Conservation (phyloP, 2,329 filamentous ascomycete species). For the Sordariomycetes sp. region DNA sequence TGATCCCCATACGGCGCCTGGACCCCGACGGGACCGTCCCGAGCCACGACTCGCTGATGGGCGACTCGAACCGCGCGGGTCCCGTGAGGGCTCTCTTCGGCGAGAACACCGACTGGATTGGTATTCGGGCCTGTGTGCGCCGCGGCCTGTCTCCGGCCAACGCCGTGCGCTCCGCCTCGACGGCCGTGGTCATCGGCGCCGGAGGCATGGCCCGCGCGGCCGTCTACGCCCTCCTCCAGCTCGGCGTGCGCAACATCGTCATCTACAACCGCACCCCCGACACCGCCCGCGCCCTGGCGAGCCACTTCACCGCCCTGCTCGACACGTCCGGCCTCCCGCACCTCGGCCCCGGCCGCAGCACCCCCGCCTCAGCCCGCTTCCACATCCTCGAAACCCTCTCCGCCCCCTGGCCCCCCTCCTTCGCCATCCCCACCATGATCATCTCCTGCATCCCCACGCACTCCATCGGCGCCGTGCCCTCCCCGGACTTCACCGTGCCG, state of each 20-base stretch:
- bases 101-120: constrained; percentile 76
- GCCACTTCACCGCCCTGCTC: constrained; percentile 55
- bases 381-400: constrained; percentile 47
- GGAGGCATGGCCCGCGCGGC: constrained; percentile 71
- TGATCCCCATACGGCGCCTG: constrained; percentile 57
- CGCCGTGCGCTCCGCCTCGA: constrained; percentile 43
- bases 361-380: constrained; percentile 25
- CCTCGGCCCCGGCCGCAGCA: constrained; percentile 23
- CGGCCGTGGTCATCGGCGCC: constrained; percentile 51
- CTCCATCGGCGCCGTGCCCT: constrained; percentile 48
- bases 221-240: constrained; percentile 66
- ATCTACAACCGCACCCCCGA: constrained; percentile 60
- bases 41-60: constrained; percentile 18
- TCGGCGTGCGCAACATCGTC: constrained; percentile 67
- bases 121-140: constrained; percentile 62
- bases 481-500: constrained; percentile 61
- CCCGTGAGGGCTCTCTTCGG: constrained; percentile 61
- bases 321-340: constrained; percentile 28
- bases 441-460: constrained; percentile 69
- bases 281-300: constrained; percentile 57
- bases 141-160: constrained; percentile 65
- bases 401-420: constrained; percentile 54
- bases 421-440: constrained; percentile 59
- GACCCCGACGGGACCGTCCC: constrained; percentile 46
- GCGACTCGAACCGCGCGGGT: constrained; percentile 46